Evolutionary conservation across 352 stramenopile genomes (phyloP), one percentile per base, ranked within the genome.

Genomic region (Pythium folliculosum): DNA sequence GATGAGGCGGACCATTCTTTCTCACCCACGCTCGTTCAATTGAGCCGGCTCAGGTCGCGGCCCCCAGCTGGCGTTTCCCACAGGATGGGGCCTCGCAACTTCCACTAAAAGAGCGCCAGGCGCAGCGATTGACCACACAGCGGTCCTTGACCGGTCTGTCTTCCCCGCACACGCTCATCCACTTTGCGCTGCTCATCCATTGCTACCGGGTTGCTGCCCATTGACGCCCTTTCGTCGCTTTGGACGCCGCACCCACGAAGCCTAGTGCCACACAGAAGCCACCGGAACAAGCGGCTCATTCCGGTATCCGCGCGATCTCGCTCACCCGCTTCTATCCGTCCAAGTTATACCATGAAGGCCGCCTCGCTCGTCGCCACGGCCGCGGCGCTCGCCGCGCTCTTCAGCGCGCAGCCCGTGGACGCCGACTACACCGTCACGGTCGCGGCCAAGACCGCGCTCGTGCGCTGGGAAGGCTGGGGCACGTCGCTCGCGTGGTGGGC

Each of bases 401-500:
- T 64, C 23, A 40, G 32, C 44, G 23, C 43, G 16, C 19, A 49
- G 14, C 9, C 59, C 6, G 54, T 40, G 0, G 16, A 59, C 16
- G 71, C 67, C 5, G 67, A 77, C 61, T 75, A 78, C 65, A 71
- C 65, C 23, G 68, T 76, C 54, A 71, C 67, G 25, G 57, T 78
- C 37, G 52, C 71, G 22, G 54, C 67, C 9, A 62, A 62, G 49
- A 60, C 69, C 22, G 65, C 60, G 32, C 58, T 78, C 48, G 27
- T 60, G 5, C 54, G 40, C 1, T 89, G 78, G 81, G 77, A 85
- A 77, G 81, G 79, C 27, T 89, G 76, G 76, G 81, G 81, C 23
- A 86, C 78, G 12, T 88, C 81, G 51, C 77, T 89, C 44, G 81
- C 70, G 60, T 89, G 78, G 81, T 89, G 79, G 73, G 77, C 81